These are phyloP conservation scores for Sclerotinia minor DNA, from an alignment of 2,329 filamentous ascomycete genomes.

Conservation along the genomic window DNA sequence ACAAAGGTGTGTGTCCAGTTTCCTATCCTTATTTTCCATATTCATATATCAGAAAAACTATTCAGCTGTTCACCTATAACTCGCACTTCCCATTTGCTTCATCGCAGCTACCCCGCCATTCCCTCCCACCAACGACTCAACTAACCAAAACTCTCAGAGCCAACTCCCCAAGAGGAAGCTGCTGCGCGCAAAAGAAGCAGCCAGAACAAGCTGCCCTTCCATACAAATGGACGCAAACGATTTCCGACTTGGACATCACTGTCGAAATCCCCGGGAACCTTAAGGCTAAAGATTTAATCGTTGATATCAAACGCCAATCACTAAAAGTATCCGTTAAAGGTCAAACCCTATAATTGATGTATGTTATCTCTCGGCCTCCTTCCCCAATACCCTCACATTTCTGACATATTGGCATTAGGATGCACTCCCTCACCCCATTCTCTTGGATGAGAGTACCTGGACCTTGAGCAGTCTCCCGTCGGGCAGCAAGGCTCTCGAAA, in stretches of 20 bases:
- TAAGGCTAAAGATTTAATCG: conserved; percentile 79
- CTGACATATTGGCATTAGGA: conserved; percentile 56
- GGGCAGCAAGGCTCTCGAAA: conserved; percentile 69
- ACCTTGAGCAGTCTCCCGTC: conserved; percentile 70
- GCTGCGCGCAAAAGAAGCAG: conserved; percentile 70
- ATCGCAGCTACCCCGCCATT: conserved; percentile 21
- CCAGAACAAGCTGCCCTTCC: conserved; percentile 88
- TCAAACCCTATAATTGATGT: conserved; percentile 83
- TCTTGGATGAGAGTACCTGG: conserved; percentile 89
- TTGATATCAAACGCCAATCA: conserved; percentile 77
- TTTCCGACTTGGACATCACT: conserved; percentile 80
- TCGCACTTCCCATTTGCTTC: not conserved
- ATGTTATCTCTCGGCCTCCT: conserved; percentile 37
- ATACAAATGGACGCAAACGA: conserved; percentile 97
- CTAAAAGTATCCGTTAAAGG: conserved; percentile 85
- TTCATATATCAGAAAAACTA: not conserved
- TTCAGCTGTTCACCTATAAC: not conserved
- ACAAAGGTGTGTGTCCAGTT: conserved; percentile 30
- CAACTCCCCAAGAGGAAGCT: conserved; percentile 53
- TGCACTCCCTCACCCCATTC: conserved; percentile 76
- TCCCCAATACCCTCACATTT: too few species aligned
- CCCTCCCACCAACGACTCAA: not conserved
- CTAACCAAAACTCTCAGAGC: conserved; percentile 33
- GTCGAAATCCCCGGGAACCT: conserved; percentile 77
- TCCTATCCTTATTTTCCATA: not conserved